Percentiles rank a stretch among this genome's conserved stretches.
Conservation (phyloP, 306 rosid species). For the Dalbergia cochinchinensis region DNA sequence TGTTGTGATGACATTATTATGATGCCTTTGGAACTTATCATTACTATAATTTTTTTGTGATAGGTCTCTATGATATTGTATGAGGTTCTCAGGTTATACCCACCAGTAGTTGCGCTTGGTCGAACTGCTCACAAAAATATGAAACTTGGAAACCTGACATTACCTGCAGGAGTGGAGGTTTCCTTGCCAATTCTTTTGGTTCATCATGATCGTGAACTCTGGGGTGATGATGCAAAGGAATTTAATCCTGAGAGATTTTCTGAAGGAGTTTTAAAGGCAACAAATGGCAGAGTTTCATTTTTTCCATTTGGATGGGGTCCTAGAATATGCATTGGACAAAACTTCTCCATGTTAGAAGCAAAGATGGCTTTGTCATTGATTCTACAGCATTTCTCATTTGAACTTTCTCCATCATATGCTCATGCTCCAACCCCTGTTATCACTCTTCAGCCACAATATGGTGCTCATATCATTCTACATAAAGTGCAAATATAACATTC, state of each 20-base stretch:
- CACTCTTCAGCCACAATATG: slow-evolving; percentile 39
- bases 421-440: not conserved
- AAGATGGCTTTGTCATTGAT: slow-evolving; percentile 47
- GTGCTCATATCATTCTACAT: slow-evolving; percentile 31
- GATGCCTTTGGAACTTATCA: not conserved
- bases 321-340: slow-evolving; percentile 62
- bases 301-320: slow-evolving; percentile 70
- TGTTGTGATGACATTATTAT: not conserved
- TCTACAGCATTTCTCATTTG: slow-evolving; percentile 49
- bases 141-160: slow-evolving; percentile 49
- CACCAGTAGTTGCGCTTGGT: not conserved
- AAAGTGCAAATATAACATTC: not conserved
- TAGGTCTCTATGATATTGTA: slow-evolving; percentile 37
- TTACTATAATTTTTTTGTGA: not conserved
- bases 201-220: slow-evolving; percentile 56
- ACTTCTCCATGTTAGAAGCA: slow-evolving; percentile 53
- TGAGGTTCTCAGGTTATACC: slow-evolving; percentile 67
- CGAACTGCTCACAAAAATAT: slow-evolving; percentile 37
- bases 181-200: slow-evolving; percentile 36
- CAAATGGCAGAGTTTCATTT: slow-evolving; percentile 49
- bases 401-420: slow-evolving; percentile 39
- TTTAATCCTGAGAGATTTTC: slow-evolving; percentile 71
- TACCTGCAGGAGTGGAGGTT: slow-evolving; percentile 53
- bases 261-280: slow-evolving; percentile 57
- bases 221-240: slow-evolving; percentile 65